A percentile compares a stretch with the other conserved stretches of the same genome.
Conservation (phyloP, 2,329 filamentous ascomycete genomes). For the Akanthomyces dipterigenus region DNA sequence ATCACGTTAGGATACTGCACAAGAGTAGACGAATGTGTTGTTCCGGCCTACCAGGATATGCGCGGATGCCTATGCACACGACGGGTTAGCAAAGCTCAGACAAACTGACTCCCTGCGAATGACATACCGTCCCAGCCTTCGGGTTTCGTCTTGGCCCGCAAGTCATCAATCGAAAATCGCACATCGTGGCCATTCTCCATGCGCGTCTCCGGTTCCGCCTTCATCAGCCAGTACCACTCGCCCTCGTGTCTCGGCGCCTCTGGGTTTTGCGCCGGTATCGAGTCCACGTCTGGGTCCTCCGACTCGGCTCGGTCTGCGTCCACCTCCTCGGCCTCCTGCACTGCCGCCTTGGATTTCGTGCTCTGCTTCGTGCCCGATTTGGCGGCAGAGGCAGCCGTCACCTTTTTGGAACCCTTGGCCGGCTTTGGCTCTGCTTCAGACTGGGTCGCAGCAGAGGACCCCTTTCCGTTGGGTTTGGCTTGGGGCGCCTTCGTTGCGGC, state of each 20-base stretch:
- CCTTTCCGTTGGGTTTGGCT: neutral
- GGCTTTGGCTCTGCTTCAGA: neutral
- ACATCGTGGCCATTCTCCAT: conserved; percentile 84
- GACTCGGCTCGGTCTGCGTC: conserved; percentile 16
- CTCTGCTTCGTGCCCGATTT: neutral
- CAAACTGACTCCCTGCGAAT: neutral
- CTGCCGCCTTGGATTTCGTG: neutral
- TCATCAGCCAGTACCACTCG: conserved; percentile 69
- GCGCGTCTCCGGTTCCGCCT: conserved; percentile 81
- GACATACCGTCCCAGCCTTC: conserved; percentile 84
- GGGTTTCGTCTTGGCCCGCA: conserved; percentile 63
- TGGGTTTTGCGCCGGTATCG: conserved; percentile 31
- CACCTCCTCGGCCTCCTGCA: neutral
- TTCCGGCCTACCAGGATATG: conserved; percentile 36
- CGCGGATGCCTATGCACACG: conserved; percentile 35
- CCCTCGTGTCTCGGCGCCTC: conserved; percentile 34
- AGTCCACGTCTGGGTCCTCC: conserved; percentile 24
- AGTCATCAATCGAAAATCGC: conserved; percentile 88
- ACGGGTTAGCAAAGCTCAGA: neutral
- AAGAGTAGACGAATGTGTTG: neutral
- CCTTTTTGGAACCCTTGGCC: neutral
- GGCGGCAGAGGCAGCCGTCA: neutral
- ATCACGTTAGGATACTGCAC: conserved; percentile 1
- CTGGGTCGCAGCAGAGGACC: neutral
- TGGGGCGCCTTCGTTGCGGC: neutral